Base-by-base conservation (phyloP, 306 rosid genomes). In the Quercus parvula region DNA sequence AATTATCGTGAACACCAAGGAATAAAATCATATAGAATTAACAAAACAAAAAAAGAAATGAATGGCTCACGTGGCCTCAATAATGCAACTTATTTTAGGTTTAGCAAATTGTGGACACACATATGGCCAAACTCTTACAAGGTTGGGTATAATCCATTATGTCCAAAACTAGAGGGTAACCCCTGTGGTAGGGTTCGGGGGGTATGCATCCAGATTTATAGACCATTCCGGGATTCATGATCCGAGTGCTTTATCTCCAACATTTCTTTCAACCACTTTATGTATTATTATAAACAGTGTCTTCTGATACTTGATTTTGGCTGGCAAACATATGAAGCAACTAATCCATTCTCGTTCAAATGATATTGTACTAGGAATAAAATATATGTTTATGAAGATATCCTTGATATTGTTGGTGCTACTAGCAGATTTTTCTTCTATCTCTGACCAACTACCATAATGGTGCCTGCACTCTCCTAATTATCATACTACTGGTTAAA, bases 381-480 rank as follows among this genome's bases (percentile, higher is more conserved):
- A 68, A 33, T 67, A 68, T 54, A 31, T 24, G 7, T 28, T 54
- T 66, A 20, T 17, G 70, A 74, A 77, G 69, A 54, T 77, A n/a
- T 22, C 56, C 22, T 77, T 67, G 81, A 68, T 77, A 67, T 35
- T 77, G 67, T 54, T 77, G 81, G 66, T 77, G 75, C n/a, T 49
- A 52, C 67, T 68, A n/a, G n/a, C n/a, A n/a, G 11, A 41, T 77
- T 31, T 67, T 69, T 59, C 28, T 56, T 54, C 28, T 28, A 17
- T 25, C 75, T 64, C 62, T 27, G 30, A 77, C 75, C 75, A 56
- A 55, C 81, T 69, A 77, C 75, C 30, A 41, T 77, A 33, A 71
- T 18, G 28, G 17, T 19, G 46, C 19, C 76, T 46, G 54, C 4
- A 46, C 54, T 46, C 17, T 46, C 54, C 14, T 9, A 46, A 46